A percentile compares a stretch with the other conserved stretches of the same genome.
Evolutionary conservation across 306 rosid genomes (phyloP).

Genomic region (Pachyrhizus erosus): DNA sequence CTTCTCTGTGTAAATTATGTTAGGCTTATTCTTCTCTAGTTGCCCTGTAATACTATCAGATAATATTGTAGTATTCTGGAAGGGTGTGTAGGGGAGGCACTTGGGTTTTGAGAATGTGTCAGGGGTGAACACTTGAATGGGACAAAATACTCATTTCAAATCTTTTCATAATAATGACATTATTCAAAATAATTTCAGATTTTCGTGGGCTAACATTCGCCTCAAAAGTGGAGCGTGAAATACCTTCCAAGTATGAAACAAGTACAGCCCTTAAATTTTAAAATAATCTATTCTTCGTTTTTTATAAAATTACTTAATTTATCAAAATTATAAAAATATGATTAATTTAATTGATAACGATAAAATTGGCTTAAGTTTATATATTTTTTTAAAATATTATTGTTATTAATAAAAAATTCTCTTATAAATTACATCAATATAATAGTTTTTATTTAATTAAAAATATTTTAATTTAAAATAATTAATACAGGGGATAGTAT

Average conservation of each 20-base stretch:
- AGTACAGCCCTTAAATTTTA: too few species aligned
- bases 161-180: neutral
- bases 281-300: too few species aligned
- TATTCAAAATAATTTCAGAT: neutral
- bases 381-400: too few species aligned
- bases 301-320: too few species aligned
- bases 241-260: neutral
- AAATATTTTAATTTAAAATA: too few species aligned
- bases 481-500: too few species aligned
- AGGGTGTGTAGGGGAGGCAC: neutral
- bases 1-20: neutral
- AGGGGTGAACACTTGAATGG: neutral
- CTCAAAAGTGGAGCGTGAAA: neutral
- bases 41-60: neutral
- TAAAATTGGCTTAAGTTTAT: too few species aligned
- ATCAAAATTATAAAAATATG: too few species aligned
- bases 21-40: conserved; percentile 7
- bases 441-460: too few species aligned
- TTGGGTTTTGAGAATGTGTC: neutral
- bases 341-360: too few species aligned
- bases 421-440: too few species aligned
- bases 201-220: neutral
- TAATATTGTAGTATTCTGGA: neutral
- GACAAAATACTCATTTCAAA: neutral
- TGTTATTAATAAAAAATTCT: too few species aligned